Conservation (phyloP, 345 rosid genomes). For the Dovyalis caffra region DNA sequence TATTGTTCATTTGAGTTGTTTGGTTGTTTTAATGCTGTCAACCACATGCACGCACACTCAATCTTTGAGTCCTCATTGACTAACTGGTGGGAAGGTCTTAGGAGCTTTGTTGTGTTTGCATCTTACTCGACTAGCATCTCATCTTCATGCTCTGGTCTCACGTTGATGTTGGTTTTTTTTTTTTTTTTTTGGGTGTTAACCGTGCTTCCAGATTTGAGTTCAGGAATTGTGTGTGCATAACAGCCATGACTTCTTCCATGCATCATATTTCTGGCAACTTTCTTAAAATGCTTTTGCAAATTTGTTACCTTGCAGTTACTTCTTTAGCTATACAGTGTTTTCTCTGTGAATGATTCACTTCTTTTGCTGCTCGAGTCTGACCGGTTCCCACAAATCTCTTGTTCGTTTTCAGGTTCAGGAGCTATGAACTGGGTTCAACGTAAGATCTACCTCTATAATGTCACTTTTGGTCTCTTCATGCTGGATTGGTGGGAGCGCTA, state of each 20-base stretch:
- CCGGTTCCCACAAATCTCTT: background rate
- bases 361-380: no score
- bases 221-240: conserved; percentile 11
- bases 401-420: background rate
- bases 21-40: no score
- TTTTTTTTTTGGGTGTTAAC: background rate
- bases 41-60: no score
- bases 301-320: no score
- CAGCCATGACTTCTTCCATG: conserved; percentile 57
- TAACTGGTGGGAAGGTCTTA: background rate
- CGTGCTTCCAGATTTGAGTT: conserved; percentile 33
- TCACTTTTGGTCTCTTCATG: conserved; percentile 96
- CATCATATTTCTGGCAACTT: conserved; percentile 51
- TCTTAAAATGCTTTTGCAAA: conserved; percentile 14
- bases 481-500: conserved; percentile 99
- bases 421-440: conserved; percentile 95
- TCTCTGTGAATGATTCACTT: background rate
- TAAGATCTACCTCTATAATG: conserved; percentile 93
- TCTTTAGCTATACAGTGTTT: background rate
- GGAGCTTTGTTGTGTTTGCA: background rate
- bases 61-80: background rate
- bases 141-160: background rate
- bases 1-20: no score
- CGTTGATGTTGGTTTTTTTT: no score
- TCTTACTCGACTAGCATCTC: background rate